Evolutionary conservation across 2,329 filamentous ascomycete genomes (phyloP).

Genomic region (Phialocephala subalpina): DNA sequence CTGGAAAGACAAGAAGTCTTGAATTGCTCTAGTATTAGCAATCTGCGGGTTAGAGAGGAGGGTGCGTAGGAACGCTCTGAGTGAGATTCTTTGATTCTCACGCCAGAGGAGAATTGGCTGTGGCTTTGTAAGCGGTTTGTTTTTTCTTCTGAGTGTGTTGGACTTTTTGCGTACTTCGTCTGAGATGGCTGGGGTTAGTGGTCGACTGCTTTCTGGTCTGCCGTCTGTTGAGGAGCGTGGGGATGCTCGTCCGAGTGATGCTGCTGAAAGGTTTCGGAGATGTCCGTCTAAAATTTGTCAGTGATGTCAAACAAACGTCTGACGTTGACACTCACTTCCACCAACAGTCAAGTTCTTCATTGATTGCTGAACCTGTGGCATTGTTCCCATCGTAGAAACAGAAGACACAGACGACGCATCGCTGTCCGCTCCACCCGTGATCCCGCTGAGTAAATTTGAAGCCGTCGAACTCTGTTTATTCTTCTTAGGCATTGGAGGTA

Average conservation of each 20-base stretch:
- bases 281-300: conserved; percentile 42
- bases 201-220: not conserved
- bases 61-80: conserved; percentile 89
- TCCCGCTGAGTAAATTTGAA: conserved; percentile 59
- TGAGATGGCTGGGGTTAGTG: conserved; percentile 23
- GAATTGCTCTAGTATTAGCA: conserved; percentile 82
- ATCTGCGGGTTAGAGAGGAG: conserved; percentile 86
- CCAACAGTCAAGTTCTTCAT: conserved; percentile 51
- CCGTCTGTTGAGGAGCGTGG: conserved; percentile 56
- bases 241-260: conserved; percentile 48
- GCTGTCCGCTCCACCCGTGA: conserved; percentile 69
- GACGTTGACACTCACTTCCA: conserved; percentile 43
- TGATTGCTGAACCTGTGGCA: conserved; percentile 27
- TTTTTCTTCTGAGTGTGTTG: conserved; percentile 5
- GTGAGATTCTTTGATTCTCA: conserved; percentile 89
- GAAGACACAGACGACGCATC: conserved; percentile 80
- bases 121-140: conserved; percentile 26
- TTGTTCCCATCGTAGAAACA: conserved; percentile 40
- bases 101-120: conserved; percentile 74
- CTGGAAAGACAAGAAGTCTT: conserved; percentile 81
- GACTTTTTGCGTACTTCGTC: conserved; percentile 24
- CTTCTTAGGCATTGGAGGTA: conserved; percentile 88
- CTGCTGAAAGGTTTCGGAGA: conserved; percentile 48
- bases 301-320: not conserved
- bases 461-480: conserved; percentile 82